A percentile compares a stretch with the other conserved stretches of the same genome.
Conservation (phyloP, 306 rosid genomes). For the Amphicarpaea edgeworthii region DNA sequence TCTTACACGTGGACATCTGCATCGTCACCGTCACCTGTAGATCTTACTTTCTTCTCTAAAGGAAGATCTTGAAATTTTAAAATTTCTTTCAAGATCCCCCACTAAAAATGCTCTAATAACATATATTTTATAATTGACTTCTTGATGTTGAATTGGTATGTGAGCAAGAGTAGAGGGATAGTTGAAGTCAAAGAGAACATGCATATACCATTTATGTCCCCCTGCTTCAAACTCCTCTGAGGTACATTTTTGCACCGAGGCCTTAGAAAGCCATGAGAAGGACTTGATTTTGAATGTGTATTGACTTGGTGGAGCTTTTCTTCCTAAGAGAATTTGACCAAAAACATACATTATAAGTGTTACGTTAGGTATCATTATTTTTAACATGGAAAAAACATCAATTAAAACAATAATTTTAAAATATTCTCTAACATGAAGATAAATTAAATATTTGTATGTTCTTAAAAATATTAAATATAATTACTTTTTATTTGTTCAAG, state of each 20-base stretch:
- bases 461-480: not conserved
- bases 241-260: slow-evolving; percentile 40
- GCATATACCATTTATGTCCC: slow-evolving; percentile 53
- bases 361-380: not conserved
- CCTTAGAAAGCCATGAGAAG: slow-evolving; percentile 51
- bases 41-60: too few species aligned
- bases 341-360: not conserved
- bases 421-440: not conserved
- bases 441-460: not conserved
- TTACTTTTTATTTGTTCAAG: not conserved
- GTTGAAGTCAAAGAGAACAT: not conserved
- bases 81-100: too few species aligned
- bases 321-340: slow-evolving; percentile 41
- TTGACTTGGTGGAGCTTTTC: slow-evolving; percentile 57
- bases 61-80: too few species aligned
- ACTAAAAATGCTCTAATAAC: too few species aligned
- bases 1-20: too few species aligned
- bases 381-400: not conserved
- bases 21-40: too few species aligned
- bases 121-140: too few species aligned
- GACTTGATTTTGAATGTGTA: slow-evolving; percentile 46
- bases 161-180: not conserved
- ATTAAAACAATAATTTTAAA: not conserved
- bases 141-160: not conserved
- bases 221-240: slow-evolving; percentile 53